A percentile compares a stretch with the other conserved stretches of the same genome.
Evolutionary conservation across 2,329 filamentous ascomycete genomes (phyloP).

Genomic region (Trichoderma afroharzianum): DNA sequence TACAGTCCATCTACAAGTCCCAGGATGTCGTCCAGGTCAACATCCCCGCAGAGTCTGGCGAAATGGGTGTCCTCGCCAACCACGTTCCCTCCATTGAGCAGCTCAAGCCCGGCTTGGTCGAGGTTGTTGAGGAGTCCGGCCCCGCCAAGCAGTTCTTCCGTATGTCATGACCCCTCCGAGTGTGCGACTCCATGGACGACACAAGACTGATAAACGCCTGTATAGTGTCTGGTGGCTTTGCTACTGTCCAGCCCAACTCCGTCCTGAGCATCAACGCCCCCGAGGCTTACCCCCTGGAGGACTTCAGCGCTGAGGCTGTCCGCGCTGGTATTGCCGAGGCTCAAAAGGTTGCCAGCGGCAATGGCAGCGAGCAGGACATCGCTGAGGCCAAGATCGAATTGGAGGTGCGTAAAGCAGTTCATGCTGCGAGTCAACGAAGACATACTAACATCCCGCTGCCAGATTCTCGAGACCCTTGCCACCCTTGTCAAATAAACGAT

Average conservation of each 20-base stretch:
- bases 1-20: conserved; percentile 66
- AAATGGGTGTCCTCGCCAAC: conserved; percentile 99
- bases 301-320: conserved; percentile 91
- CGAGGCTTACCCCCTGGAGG: conserved; percentile 90
- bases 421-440: background rate
- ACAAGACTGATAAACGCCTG: background rate
- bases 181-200: background rate
- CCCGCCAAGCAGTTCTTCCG: conserved; percentile 96
- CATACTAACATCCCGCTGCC: conserved; percentile 1
- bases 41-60: conserved; percentile 94
- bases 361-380: conserved; percentile 93
- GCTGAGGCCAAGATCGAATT: conserved; percentile 99
- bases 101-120: conserved; percentile 92
- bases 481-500: conserved; percentile 72
- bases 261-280: conserved; percentile 96
- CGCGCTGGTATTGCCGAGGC: conserved; percentile 88
- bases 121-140: conserved; percentile 91
- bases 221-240: conserved; percentile 91
- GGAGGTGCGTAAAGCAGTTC: conserved; percentile 61
- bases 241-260: conserved; percentile 93
- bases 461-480: conserved; percentile 83
- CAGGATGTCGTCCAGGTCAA: conserved; percentile 89
- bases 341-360: conserved; percentile 88
- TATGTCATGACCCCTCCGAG: conserved; percentile 51
- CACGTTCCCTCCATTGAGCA: conserved; percentile 99